Percentiles rank a stretch among this genome's conserved stretches.
Evolutionary conservation across 2,329 filamentous ascomycete species (phyloP).

Genomic region (Tolypocladium pustulatum): DNA sequence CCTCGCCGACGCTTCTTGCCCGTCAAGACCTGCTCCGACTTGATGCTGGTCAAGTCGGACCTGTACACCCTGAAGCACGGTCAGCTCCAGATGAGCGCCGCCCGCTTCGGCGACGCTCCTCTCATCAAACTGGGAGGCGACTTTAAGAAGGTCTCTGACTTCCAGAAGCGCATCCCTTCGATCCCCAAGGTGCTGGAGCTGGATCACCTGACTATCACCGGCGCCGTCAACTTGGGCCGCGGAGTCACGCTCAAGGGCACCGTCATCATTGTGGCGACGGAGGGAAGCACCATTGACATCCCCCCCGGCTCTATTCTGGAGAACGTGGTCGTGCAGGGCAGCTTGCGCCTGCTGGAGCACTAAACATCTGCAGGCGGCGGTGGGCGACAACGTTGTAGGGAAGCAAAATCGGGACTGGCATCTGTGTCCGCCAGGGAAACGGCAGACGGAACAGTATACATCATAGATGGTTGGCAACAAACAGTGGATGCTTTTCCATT

Average conservation of each 20-base stretch:
- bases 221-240: conserved; percentile 90
- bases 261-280: conserved; percentile 96
- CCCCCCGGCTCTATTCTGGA: conserved; percentile 94
- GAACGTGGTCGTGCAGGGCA: conserved; percentile 98
- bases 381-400: neutral
- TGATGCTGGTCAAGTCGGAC: conserved; percentile 99
- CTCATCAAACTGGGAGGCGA: conserved; percentile 97
- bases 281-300: conserved; percentile 96
- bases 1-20: conserved; percentile 96
- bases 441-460: neutral
- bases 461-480: neutral
- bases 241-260: conserved; percentile 96
- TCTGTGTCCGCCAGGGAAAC: neutral
- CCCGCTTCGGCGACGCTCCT: conserved; percentile 90
- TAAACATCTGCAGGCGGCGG: conserved; percentile 20
- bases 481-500: neutral
- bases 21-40: conserved; percentile 98
- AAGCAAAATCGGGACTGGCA: neutral
- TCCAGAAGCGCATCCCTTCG: conserved; percentile 76
- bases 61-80: conserved; percentile 98
- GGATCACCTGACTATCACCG: conserved; percentile 94
- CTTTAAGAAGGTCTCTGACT: conserved; percentile 99
- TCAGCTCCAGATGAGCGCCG: conserved; percentile 92
- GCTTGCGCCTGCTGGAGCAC: conserved; percentile 64
- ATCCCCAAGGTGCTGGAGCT: conserved; percentile 88